Base-by-base conservation (phyloP, 371 early-diverging fungal species). In the Gilbertella persicaria region DNA sequence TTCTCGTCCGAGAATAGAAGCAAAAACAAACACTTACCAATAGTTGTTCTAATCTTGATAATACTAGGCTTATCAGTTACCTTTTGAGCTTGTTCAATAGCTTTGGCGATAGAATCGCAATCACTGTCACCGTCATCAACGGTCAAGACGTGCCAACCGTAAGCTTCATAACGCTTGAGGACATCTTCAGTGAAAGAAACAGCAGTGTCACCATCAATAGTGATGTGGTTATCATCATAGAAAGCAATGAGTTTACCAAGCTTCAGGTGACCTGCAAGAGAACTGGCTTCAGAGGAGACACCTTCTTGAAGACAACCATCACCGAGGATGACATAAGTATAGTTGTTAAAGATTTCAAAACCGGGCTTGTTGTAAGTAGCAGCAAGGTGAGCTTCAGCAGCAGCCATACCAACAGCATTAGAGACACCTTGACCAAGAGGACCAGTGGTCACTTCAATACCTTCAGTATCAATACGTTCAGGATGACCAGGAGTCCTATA, bases 281-380 rank as follows among this genome's bases (percentile, higher is more conserved):
- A 95, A 66, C 84, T 82, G 20, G 99, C 96, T 74, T 99, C 99
- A 42, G 94, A 87, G 23, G 93, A 76, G 36, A 99, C 93, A 78
- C 99, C 99, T 79, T 99, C 99, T 78, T 99, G 99, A 62, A 98
- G 80, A 83, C 99, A 99, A 33, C 99, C 99, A 74, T 99, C 99
- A 60, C 99, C 99, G 37, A 89, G 73, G 49, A 99, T 82, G 54
- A 86, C 84, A 58, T 89, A 99, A 24, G 94, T 93, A 64, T 87
- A 71, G 82, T 94, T 92, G 68, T 90, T 83, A 61, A 98, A 79
- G 28, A 98, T 67, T 13, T 82, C 82, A 74, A 79, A 96, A 39
- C 84, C 90, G 26, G 91, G 89, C 29, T 73, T 79, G 81, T 97
- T 98, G 77, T 91, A 97, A 7, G 83, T 89, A 46, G 97, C 96